Evolutionary conservation across 164 flowering plant genomes (phyloP).

Genomic region (Cinnamomum micranthum): DNA sequence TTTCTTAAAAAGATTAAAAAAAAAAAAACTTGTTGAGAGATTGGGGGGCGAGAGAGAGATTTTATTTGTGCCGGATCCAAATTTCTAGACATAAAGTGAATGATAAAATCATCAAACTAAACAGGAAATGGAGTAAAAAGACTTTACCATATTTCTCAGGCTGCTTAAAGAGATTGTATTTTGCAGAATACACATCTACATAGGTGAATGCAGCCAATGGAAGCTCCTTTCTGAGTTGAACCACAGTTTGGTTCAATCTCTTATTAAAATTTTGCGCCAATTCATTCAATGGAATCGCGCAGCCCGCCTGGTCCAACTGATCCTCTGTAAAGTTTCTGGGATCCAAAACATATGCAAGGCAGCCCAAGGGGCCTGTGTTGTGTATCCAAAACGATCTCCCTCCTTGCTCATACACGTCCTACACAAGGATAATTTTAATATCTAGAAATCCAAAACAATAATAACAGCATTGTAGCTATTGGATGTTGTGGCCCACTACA

Average conservation of each 20-base stretch:
- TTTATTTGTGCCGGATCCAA: too few species aligned
- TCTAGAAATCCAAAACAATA: too few species aligned
- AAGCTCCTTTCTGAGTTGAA: slow-evolving; percentile 33
- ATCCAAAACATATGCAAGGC: slow-evolving; percentile 44
- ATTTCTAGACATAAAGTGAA: too few species aligned
- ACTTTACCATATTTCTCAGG: slow-evolving; percentile 38
- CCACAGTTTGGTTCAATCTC: slow-evolving; percentile 31
- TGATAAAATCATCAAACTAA: too few species aligned
- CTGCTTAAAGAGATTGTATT: slow-evolving; percentile 42
- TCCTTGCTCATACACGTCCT: slow-evolving; percentile 37
- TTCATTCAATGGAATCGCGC: slow-evolving; percentile 39
- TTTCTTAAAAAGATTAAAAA: too few species aligned
- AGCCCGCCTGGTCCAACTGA: slow-evolving; percentile 42
- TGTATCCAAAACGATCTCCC: slow-evolving; percentile 59
- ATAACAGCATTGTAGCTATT: too few species aligned
- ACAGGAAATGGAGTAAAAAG: background rate
- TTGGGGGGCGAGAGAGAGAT: too few species aligned
- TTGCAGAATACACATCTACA: slow-evolving; percentile 49
- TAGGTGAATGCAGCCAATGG: slow-evolving; percentile 45
- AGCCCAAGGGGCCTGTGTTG: slow-evolving; percentile 61
- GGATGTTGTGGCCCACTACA: too few species aligned
- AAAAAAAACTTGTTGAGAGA: too few species aligned
- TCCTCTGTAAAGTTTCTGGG: slow-evolving; percentile 17
- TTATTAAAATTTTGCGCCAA: slow-evolving; percentile 44
- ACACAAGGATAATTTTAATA: background rate